These are phyloP conservation scores for Metschnikowia noctiluminum DNA, from an alignment of 805 yeast species.

Conservation along the genomic window DNA sequence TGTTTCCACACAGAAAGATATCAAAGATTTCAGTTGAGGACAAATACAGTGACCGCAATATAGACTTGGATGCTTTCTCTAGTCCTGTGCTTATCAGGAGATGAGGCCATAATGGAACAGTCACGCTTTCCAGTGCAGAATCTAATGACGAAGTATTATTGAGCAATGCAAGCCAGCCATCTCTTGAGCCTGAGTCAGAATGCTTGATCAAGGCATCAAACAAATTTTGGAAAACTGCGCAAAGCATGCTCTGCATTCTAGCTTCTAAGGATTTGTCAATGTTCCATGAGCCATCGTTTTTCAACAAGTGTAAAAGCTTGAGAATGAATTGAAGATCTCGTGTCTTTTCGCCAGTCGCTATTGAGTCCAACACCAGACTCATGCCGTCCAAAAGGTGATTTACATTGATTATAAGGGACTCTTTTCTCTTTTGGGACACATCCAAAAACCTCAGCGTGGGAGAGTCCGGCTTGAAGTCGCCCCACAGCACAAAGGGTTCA, in stretches of 20 bases:
- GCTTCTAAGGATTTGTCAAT: neutral
- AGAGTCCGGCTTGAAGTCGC: slow-evolving; percentile 3
- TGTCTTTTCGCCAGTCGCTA: neutral
- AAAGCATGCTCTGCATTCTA: neutral
- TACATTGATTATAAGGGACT: neutral
- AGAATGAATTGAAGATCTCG: slow-evolving; percentile 2
- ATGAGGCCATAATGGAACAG: slow-evolving; percentile 15
- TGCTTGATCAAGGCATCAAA: neutral
- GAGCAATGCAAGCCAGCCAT: neutral
- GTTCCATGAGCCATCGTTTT: neutral
- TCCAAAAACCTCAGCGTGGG: slow-evolving; percentile 1
- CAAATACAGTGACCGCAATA: slow-evolving; percentile 9
- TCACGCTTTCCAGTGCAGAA: slow-evolving; percentile 5
- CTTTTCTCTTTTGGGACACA: neutral
- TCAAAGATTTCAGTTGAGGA: slow-evolving; percentile 14
- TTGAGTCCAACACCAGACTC: neutral
- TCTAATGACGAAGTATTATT: neutral
- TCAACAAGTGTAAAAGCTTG: slow-evolving; percentile 3
- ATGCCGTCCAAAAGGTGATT: slow-evolving; percentile 1
- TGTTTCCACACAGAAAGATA: slow-evolving; percentile 22
- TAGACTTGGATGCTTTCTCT: slow-evolving; percentile 6
- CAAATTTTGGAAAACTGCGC: neutral
- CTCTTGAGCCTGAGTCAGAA: neutral
- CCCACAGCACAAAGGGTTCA: slow-evolving; percentile 12
- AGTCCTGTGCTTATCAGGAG: slow-evolving; percentile 11